These are phyloP conservation scores for Ceratocystis lukuohia DNA, from an alignment of 2,329 filamentous ascomycete species.

Conservation along the genomic window DNA sequence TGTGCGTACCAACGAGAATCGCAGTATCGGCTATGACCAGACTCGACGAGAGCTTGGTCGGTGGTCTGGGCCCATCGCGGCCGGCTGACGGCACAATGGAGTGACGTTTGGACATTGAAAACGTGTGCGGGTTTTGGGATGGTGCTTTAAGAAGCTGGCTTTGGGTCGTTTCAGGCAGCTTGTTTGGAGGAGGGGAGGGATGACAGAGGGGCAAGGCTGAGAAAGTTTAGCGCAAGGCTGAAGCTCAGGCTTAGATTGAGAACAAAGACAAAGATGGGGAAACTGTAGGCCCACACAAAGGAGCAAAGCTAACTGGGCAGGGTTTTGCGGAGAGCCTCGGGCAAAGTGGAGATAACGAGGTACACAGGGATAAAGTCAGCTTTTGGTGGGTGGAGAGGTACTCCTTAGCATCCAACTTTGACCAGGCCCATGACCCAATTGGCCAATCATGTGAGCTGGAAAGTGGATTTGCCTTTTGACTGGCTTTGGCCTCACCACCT, in stretches of 20 bases:
- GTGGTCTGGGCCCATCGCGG: conserved; percentile 42
- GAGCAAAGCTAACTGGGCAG: not conserved
- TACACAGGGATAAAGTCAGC: conserved; percentile 5
- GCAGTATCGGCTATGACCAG: conserved; percentile 51
- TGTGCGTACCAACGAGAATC: conserved; percentile 55
- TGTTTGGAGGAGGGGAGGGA: not conserved
- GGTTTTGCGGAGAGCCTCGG: conserved; percentile 16
- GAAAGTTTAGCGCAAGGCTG: not conserved
- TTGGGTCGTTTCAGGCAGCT: not conserved
- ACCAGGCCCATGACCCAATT: conserved; percentile 24
- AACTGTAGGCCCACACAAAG: not conserved
- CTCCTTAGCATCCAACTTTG: conserved; percentile 13
- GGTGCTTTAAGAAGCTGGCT: not conserved
- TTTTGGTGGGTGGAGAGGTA: conserved; percentile 11
- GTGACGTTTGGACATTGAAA: conserved; percentile 33
- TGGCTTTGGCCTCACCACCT: conserved; percentile 21
- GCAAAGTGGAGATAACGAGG: conserved; percentile 15
- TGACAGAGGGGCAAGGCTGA: conserved; percentile 14
- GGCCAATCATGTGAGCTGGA: conserved; percentile 29
- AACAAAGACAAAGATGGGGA: conserved; percentile 13
- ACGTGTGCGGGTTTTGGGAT: not conserved
- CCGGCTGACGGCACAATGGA: conserved; percentile 43
- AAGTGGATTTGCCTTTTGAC: conserved; percentile 19
- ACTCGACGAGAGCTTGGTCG: conserved; percentile 46
- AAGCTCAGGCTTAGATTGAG: not conserved